Evolutionary conservation across 805 yeast genomes (phyloP).

Genomic region (Danielia oregonensis): DNA sequence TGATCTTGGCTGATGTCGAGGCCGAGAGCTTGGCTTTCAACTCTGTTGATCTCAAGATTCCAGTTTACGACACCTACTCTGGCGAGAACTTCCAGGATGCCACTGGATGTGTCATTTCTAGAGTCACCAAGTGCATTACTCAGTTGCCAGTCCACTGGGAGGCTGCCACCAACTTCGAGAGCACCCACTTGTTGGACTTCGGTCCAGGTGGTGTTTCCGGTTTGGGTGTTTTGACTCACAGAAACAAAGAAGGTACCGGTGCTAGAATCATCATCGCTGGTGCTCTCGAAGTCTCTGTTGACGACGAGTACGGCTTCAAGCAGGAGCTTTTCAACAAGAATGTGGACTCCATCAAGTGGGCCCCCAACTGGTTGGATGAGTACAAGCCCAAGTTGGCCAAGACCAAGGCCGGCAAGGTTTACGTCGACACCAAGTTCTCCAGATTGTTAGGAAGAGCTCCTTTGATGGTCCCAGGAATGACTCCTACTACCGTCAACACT

Average conservation of each 20-base stretch:
- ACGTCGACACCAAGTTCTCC: slow-evolving; percentile 92
- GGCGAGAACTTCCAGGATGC: slow-evolving; percentile 70
- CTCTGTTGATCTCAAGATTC: slow-evolving; percentile 60
- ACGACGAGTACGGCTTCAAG: slow-evolving; percentile 91
- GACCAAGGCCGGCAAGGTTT: slow-evolving; percentile 64
- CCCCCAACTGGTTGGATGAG: slow-evolving; percentile 88
- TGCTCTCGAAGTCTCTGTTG: slow-evolving; percentile 63
- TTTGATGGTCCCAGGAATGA: slow-evolving; percentile 98
- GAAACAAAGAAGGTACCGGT: slow-evolving; percentile 99
- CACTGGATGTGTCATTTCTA: slow-evolving; percentile 47
- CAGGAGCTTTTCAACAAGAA: slow-evolving; percentile 86
- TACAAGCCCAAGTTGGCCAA: slow-evolving; percentile 82
- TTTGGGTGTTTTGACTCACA: slow-evolving; percentile 90
- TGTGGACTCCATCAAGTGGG: slow-evolving; percentile 64
- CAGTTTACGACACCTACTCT: slow-evolving; percentile 85
- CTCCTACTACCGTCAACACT: slow-evolving; percentile 95
- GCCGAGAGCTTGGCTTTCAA: slow-evolving; percentile 55
- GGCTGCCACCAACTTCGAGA: slow-evolving; percentile 69
- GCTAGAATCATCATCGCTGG: slow-evolving; percentile 93
- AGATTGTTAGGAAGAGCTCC: slow-evolving; percentile 93
- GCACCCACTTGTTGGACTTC: slow-evolving; percentile 91
- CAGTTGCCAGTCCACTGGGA: slow-evolving; percentile 95
- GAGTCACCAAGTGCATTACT: slow-evolving; percentile 81
- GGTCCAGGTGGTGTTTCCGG: slow-evolving; percentile 99
- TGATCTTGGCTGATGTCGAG: slow-evolving; percentile 57